A percentile compares a stretch with the other conserved stretches of the same genome.
Evolutionary conservation across 805 yeast genomes (phyloP).

Genomic region (Candida pseudoglaebosa): DNA sequence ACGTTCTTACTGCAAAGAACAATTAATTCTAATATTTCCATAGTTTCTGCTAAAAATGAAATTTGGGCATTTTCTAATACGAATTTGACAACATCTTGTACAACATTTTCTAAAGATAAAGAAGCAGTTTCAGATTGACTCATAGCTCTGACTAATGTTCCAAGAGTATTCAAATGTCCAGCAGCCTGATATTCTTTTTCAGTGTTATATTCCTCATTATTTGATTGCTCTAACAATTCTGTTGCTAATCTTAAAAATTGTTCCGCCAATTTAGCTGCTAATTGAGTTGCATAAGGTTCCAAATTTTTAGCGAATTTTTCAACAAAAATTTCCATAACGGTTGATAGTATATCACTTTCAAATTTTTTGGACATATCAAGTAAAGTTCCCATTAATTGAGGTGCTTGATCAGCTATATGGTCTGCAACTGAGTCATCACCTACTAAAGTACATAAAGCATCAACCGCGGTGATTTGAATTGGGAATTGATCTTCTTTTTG

Average conservation of each 20-base stretch:
- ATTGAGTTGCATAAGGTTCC: slow-evolving; percentile 39
- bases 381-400: slow-evolving; percentile 41
- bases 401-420: slow-evolving; percentile 40
- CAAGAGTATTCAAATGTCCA: slow-evolving; percentile 39
- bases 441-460: slow-evolving; percentile 46
- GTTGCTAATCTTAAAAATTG: slow-evolving; percentile 70
- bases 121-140: slow-evolving; percentile 37
- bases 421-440: slow-evolving; percentile 44
- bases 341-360: slow-evolving; percentile 41
- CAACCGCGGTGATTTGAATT: slow-evolving; percentile 48
- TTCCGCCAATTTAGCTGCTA: slow-evolving; percentile 52
- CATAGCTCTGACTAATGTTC: slow-evolving; percentile 42
- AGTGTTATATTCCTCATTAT: slow-evolving; percentile 18
- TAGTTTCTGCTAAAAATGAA: slow-evolving; percentile 33
- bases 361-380: slow-evolving; percentile 42
- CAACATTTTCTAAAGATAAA: slow-evolving; percentile 26
- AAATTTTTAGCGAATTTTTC: slow-evolving; percentile 40
- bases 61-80: slow-evolving; percentile 39
- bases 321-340: slow-evolving; percentile 44
- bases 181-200: slow-evolving; percentile 44
- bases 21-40: slow-evolving; percentile 49
- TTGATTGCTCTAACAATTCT: slow-evolving; percentile 42
- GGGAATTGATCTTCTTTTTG: slow-evolving; percentile 44
- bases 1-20: slow-evolving; percentile 51
- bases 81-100: slow-evolving; percentile 31